Conservation (phyloP, 345 rosid genomes). For the Bretschneidera sinensis region DNA sequence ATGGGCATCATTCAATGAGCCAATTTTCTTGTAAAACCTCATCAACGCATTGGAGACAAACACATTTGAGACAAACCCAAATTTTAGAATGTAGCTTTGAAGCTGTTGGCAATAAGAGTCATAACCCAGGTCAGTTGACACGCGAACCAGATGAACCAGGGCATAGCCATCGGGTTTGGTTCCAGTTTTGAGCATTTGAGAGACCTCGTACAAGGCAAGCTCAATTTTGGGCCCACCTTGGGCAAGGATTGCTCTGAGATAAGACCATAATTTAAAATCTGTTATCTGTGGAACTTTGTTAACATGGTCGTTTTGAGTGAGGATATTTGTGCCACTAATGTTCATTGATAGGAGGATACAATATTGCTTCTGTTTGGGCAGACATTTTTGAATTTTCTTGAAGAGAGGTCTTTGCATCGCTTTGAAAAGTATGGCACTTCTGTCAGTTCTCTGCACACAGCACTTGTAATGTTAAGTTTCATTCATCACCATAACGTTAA, state of each 20-base stretch:
- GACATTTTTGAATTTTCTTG: slow-evolving; percentile 11
- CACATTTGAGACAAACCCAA: slow-evolving; percentile 54
- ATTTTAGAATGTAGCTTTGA: slow-evolving; percentile 45
- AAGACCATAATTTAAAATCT: slow-evolving; percentile 18
- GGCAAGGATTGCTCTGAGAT: slow-evolving; percentile 20
- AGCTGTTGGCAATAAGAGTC: slow-evolving; percentile 52
- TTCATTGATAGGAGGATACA: slow-evolving; percentile 7
- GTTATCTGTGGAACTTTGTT: not conserved
- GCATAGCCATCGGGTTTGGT: slow-evolving; percentile 30
- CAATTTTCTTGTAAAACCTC: slow-evolving; percentile 34
- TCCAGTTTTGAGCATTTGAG: slow-evolving; percentile 32
- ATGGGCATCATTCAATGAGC: slow-evolving; percentile 35
- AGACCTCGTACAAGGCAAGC: slow-evolving; percentile 25
- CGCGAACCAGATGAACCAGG: slow-evolving; percentile 49
- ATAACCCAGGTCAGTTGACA: slow-evolving; percentile 42
- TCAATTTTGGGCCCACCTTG: slow-evolving; percentile 21
- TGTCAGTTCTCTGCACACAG: no score
- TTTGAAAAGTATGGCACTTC: not conserved
- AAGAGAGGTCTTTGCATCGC: slow-evolving; percentile 25
- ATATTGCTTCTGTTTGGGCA: slow-evolving; percentile 13
- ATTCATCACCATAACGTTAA: no score
- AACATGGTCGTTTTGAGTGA: not conserved
- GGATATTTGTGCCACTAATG: not conserved
- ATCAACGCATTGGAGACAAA: slow-evolving; percentile 52
- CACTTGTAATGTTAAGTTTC: no score